These are phyloP conservation scores for Lentinula sp. DNA, from an alignment of 768 basidiomycete species.

Conservation along the genomic window DNA sequence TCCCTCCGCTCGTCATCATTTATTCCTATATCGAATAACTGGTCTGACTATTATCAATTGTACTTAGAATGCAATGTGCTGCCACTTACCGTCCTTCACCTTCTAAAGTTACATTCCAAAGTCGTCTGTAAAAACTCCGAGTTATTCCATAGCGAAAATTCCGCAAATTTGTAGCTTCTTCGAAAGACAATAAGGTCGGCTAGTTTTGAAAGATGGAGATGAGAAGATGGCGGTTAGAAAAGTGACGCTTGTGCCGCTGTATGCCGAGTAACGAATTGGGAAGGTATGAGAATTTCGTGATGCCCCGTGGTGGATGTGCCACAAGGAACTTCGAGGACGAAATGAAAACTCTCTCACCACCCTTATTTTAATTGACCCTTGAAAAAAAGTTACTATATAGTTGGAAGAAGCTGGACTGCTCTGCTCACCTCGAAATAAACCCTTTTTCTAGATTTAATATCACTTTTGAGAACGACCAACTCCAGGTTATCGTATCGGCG, in stretches of 20 bases:
- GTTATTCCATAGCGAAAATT: conserved; percentile 1
- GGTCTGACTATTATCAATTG: background rate
- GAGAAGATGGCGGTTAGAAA: background rate
- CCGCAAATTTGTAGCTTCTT: background rate
- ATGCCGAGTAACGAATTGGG: background rate
- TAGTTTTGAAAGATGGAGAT: background rate
- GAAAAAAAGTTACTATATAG: background rate
- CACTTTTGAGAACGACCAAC: background rate
- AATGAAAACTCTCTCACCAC: conserved; percentile 1
- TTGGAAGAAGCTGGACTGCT: background rate
- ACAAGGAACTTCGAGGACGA: background rate
- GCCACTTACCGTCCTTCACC: background rate
- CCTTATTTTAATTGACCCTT: too few species aligned
- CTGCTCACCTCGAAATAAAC: background rate
- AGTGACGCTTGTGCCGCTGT: background rate
- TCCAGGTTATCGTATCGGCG: background rate
- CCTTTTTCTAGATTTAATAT: background rate
- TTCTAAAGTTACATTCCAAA: background rate
- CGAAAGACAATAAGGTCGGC: conserved; percentile 7
- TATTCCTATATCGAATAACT: conserved; percentile 10
- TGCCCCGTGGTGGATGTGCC: conserved; percentile 3
- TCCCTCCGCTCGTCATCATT: conserved; percentile 3
- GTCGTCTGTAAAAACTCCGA: background rate
- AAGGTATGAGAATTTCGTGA: background rate
- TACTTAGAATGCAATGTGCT: background rate